Base-by-base conservation (phyloP, 2,329 filamentous ascomycete species). In the Gliomastix tumulicola region DNA sequence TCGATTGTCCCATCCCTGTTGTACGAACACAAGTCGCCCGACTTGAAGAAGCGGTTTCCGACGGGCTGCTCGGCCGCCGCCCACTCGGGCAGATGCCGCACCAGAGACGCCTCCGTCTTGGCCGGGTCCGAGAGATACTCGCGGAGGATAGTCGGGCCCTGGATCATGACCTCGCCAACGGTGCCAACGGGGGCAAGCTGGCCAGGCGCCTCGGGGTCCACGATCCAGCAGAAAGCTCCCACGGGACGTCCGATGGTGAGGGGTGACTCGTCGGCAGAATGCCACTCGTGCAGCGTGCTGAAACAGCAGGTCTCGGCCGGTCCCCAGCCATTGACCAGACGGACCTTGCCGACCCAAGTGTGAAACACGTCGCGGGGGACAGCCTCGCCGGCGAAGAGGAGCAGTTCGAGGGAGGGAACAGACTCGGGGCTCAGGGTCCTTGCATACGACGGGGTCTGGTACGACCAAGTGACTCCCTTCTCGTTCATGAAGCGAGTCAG, bases 121-220 rank as follows among this genome's bases (percentile, higher is more conserved):
- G 34, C 19, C 28, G 48, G 3, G 11, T 49, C 42, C 35, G 68
- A 65, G n/a, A 71, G 49, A 39, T 75, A 76, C 21, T 69, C 67
- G 21, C 62, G 53, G 20, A 65, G 67, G 12, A 75, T 8, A 11
- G 39, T 43, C 17, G 68, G 69, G 2, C 41, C 43, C 22, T 45
- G 37, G 15, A 45, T 38, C 13, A 41, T 30, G n/a, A 42, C 35
- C 27, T 45, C 43, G 5, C 43, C 41, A 9, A 42, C 10, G 12
- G 34, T 38, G 10, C 43, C 43, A 15, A 42, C 16, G 18, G 43
- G 43, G 5, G 36, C 38, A 3, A 42, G 31, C 6, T 32, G 19
- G 11, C 36, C 16, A 19, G 35, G 32, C 19, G 44, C 17, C 6
- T 38, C 20, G 7, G 34, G 25, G 11, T 44, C 39, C 11, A 39